phyloP scores from a whole-genome alignment of 257 asterid species.

The Solanum corneliomulleri region DNA sequence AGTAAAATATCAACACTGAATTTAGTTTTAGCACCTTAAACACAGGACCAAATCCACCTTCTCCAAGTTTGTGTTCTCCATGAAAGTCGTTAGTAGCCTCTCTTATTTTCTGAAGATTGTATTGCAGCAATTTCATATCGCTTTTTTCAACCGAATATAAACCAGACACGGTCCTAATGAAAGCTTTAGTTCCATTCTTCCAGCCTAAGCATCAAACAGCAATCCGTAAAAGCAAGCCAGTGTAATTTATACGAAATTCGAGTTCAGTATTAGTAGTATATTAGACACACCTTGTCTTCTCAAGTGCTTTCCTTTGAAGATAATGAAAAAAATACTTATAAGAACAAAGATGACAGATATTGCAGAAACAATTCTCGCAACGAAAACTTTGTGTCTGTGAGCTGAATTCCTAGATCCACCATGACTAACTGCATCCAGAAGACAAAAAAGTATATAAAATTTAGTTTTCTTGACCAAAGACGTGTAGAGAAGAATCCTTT shows the following conservation, averaged over 20 bases:
- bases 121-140: neutral
- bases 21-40: slow-evolving; percentile 2
- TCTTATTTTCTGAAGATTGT: neutral
- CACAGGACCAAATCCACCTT: slow-evolving; percentile 10
- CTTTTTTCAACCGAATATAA: neutral
- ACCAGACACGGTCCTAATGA: neutral
- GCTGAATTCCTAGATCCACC: neutral
- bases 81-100: slow-evolving; percentile 4
- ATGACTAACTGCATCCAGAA: neutral
- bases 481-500: neutral
- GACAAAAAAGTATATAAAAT: neutral
- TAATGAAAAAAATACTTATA: neutral
- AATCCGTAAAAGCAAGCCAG: neutral
- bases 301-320: neutral
- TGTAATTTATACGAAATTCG: neutral
- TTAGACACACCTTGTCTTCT: neutral
- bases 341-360: neutral
- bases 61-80: slow-evolving; percentile 2
- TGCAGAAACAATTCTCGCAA: neutral
- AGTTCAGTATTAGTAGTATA: neutral
- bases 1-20: neutral
- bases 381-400: neutral
- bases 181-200: neutral
- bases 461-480: neutral
- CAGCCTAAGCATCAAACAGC: neutral